Percentiles rank a stretch among this genome's conserved stretches.
Evolutionary conservation across 2,329 filamentous ascomycete genomes (phyloP).

Genomic region (Hypoxylon rubiginosum): DNA sequence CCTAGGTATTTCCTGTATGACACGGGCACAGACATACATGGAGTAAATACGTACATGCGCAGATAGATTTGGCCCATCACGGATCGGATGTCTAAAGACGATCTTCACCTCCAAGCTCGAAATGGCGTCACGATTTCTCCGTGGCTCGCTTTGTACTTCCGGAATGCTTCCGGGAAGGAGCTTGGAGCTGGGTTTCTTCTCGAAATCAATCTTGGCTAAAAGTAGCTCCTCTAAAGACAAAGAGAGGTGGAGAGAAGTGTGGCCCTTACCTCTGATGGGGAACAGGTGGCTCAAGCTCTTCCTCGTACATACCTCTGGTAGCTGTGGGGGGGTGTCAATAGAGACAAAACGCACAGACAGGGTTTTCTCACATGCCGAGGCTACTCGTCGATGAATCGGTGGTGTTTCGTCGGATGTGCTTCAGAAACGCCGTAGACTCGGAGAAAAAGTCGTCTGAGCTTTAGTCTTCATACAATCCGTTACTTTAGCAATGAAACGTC

Average conservation of each 20-base stretch:
- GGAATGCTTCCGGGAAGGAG: constrained; percentile 16
- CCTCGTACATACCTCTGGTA: background rate
- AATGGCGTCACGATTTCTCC: constrained; percentile 31
- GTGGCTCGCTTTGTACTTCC: constrained; percentile 2
- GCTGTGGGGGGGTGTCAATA: constrained; percentile 6
- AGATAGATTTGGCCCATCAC: constrained; percentile 2
- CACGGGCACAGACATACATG: background rate
- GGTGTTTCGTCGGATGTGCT: constrained; percentile 29
- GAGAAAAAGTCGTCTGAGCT: constrained; percentile 10
- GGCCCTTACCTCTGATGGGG: background rate
- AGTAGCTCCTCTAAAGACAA: constrained; percentile 10
- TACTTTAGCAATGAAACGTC: constrained; percentile 8
- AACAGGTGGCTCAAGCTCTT: constrained; percentile 19
- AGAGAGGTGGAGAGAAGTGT: constrained; percentile 11
- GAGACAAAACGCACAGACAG: constrained; percentile 28
- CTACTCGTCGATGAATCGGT: constrained; percentile 29
- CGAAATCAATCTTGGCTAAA: constrained; percentile 24
- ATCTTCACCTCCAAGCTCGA: constrained; percentile 6
- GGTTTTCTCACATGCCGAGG: constrained; percentile 30
- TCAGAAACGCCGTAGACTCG: constrained; percentile 19
- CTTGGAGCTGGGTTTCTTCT: constrained; percentile 11
- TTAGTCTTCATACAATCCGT: background rate
- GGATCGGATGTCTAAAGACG: constrained; percentile 14
- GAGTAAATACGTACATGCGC: background rate
- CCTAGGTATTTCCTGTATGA: background rate